Percentiles rank a stretch among this genome's conserved stretches.
These are phyloP conservation scores for Nicotiana rustica DNA, from an alignment of 305 asterid genomes.

Conservation along the genomic window DNA sequence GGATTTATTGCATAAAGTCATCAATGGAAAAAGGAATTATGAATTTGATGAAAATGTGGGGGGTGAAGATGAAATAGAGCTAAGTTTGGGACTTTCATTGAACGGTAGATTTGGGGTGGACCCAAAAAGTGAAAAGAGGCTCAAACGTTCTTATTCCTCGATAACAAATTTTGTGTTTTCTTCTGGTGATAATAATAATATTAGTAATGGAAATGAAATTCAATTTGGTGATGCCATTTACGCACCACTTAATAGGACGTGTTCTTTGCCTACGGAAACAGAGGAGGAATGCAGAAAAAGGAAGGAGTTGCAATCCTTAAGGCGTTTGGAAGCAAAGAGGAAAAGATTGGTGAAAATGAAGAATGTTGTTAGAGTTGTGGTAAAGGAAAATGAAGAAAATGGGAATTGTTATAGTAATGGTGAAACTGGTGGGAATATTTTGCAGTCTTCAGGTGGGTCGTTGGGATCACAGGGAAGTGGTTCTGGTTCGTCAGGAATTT, in stretches of 20 bases:
- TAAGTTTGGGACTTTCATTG: slow-evolving; percentile 73
- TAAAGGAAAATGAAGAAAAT: slow-evolving; percentile 47
- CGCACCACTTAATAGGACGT: slow-evolving; percentile 54
- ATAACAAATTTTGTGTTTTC: slow-evolving; percentile 44
- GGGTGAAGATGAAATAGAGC: slow-evolving; percentile 55
- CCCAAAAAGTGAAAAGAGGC: slow-evolving; percentile 50
- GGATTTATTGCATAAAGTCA: slow-evolving; percentile 42
- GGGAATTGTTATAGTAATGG: slow-evolving; percentile 14
- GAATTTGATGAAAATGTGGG: slow-evolving; percentile 26
- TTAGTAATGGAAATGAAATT: slow-evolving; percentile 37
- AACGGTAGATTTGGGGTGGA: slow-evolving; percentile 87
- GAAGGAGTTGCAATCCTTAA: slow-evolving; percentile 61
- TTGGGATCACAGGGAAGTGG: slow-evolving; percentile 57
- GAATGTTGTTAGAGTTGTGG: slow-evolving; percentile 45
- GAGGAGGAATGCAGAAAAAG: slow-evolving; percentile 70
- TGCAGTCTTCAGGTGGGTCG: slow-evolving; percentile 48
- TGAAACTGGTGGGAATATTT: slow-evolving; percentile 38
- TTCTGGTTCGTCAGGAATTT: slow-evolving; percentile 34
- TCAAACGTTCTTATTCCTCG: slow-evolving; percentile 59
- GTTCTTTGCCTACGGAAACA: slow-evolving; percentile 65
- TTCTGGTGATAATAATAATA: slow-evolving; percentile 25
- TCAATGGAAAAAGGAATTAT: slow-evolving; percentile 32
- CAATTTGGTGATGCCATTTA: slow-evolving; percentile 36
- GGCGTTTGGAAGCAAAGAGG: slow-evolving; percentile 71
- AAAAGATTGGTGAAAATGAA: slow-evolving; percentile 70